Evolutionary conservation across 306 rosid genomes (phyloP).

Genomic region (Inga leiocalycina): DNA sequence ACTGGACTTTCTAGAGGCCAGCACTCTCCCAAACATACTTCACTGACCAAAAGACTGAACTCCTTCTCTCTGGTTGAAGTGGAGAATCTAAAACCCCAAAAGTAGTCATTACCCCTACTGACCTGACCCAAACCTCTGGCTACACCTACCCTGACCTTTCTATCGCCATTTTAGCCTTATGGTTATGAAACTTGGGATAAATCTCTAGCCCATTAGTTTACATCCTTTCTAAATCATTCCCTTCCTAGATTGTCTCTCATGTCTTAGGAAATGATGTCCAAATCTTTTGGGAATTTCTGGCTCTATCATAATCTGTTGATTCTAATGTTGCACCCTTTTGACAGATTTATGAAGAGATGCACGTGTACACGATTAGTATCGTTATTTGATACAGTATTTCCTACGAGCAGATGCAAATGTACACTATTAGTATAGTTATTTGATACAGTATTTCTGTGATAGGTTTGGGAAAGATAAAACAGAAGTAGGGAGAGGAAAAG

Average conservation of each 20-base stretch:
- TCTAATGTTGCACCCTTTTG: background rate
- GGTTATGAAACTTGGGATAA: background rate
- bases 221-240: no score
- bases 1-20: background rate
- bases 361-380: background rate
- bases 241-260: no score
- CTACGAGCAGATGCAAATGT: no score
- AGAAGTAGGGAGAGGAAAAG: background rate
- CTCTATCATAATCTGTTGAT: background rate
- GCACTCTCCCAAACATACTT: background rate
- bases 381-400: background rate
- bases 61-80: background rate
- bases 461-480: background rate
- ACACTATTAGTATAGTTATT: no score
- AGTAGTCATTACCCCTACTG: no score
- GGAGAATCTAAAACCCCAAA: background rate
- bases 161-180: background rate
- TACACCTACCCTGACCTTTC: background rate
- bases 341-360: background rate
- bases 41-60: background rate
- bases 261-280: background rate
- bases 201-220: no score
- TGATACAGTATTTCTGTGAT: background rate
- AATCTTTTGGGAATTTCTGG: background rate
- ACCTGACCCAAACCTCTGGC: no score